These are phyloP conservation scores for Sclerotinia trifoliorum DNA, from an alignment of 2,329 filamentous ascomycete genomes.

Conservation along the genomic window DNA sequence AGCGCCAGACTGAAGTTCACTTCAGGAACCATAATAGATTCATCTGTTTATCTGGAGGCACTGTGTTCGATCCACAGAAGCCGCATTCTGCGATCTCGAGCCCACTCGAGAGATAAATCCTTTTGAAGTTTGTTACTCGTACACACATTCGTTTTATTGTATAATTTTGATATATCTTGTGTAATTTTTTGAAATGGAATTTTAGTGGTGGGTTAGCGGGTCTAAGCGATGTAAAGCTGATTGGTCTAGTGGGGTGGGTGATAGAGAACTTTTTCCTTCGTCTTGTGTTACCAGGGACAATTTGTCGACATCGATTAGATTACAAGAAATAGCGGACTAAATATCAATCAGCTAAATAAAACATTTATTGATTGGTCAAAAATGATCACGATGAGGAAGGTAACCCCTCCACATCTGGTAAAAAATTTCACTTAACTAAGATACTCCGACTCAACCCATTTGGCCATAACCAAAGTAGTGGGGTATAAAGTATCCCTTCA, in stretches of 20 bases:
- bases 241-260: background rate
- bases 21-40: background rate
- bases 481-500: background rate
- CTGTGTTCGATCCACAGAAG: slow-evolving; percentile 23
- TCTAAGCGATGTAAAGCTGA: slow-evolving; percentile 7
- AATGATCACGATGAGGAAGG: background rate
- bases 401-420: background rate
- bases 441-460: too few relatives aligned
- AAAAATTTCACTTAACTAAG: background rate
- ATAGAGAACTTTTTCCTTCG: background rate
- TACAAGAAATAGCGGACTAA: background rate
- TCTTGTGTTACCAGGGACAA: background rate
- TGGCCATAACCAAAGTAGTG: background rate
- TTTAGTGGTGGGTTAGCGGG: background rate
- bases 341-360: too few relatives aligned
- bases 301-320: background rate
- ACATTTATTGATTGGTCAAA: background rate
- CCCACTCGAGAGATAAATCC: background rate
- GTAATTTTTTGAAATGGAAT: background rate
- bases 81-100: slow-evolving; percentile 21
- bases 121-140: background rate
- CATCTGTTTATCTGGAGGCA: slow-evolving; percentile 22
- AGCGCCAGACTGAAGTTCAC: slow-evolving; percentile 23
- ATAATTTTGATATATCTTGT: too few relatives aligned
- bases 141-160: too few relatives aligned